phyloP scores from a whole-genome alignment of 2,329 filamentous ascomycete species.

The Botryotinia narcissicola region DNA sequence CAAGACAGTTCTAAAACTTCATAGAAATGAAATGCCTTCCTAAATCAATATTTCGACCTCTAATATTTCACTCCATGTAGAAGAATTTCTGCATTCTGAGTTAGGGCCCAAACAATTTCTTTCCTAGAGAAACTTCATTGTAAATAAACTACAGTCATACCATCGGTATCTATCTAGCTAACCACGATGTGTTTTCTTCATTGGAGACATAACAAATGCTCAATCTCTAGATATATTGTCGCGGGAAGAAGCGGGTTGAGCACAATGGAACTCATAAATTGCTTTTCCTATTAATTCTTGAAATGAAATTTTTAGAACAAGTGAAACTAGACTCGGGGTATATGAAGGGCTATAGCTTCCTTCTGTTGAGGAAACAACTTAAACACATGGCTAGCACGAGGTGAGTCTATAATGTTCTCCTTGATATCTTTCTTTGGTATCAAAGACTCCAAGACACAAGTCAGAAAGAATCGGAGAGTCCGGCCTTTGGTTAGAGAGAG shows the following conservation, averaged over 20 bases:
- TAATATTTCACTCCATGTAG: background rate
- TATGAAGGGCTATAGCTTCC: background rate
- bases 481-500: background rate
- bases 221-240: rapidly evolving
- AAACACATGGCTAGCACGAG: background rate
- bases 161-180: background rate
- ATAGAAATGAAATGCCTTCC: background rate
- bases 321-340: background rate
- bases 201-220: background rate
- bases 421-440: background rate
- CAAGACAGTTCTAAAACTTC: background rate
- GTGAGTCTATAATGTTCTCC: rapidly evolving
- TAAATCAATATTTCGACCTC: background rate
- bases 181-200: background rate
- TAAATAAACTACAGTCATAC: background rate
- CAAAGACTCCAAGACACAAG: background rate
- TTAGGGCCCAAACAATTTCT: background rate
- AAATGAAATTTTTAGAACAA: rapidly evolving
- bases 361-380: background rate
- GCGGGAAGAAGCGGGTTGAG: background rate
- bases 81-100: background rate
- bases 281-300: background rate
- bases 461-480: background rate
- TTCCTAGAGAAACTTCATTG: background rate
- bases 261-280: background rate